Evolutionary conservation across 1,284 basidiomycete genomes (phyloP).

Genomic region (Phylloporus sp.): DNA sequence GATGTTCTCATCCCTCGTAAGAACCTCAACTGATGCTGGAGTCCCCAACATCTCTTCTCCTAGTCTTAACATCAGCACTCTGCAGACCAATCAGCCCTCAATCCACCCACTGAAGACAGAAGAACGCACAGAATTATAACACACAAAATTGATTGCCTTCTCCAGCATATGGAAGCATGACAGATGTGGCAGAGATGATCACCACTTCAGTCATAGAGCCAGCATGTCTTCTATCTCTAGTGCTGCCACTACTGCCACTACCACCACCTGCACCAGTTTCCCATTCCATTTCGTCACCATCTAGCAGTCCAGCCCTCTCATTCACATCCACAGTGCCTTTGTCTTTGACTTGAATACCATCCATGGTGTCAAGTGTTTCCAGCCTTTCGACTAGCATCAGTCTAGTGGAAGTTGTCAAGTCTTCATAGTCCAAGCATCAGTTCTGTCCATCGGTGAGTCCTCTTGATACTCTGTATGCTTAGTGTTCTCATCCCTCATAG

Average conservation of each 20-base stretch:
- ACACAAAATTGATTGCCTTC: constrained; percentile 71
- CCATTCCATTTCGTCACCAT: constrained; percentile 34
- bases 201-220: constrained; percentile 35
- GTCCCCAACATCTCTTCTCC: constrained; percentile 53
- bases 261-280: constrained; percentile 10
- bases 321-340: constrained; percentile 44
- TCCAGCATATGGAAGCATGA: constrained; percentile 60
- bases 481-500: constrained; percentile 22
- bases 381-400: constrained; percentile 46
- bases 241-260: no score
- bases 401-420: constrained; percentile 46
- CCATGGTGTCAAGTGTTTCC: constrained; percentile 45
- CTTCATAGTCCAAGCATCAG: constrained; percentile 28
- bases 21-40: constrained; percentile 42
- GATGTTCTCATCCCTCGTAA: constrained; percentile 21
- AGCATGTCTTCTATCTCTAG: constrained; percentile 9
- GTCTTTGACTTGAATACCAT: constrained; percentile 47
- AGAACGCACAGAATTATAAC: constrained; percentile 53
- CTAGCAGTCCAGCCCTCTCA: constrained; percentile 38
- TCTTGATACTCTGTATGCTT: constrained; percentile 31
- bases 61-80: constrained; percentile 69
- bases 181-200: constrained; percentile 49
- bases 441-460: constrained; percentile 43
- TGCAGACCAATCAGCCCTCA: constrained; percentile 65
- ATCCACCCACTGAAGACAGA: constrained; percentile 65